Evolutionary conservation across 2,329 filamentous ascomycete genomes (phyloP), one percentile per base, ranked within the genome.

Genomic region (Lachnum nothofagi): DNA sequence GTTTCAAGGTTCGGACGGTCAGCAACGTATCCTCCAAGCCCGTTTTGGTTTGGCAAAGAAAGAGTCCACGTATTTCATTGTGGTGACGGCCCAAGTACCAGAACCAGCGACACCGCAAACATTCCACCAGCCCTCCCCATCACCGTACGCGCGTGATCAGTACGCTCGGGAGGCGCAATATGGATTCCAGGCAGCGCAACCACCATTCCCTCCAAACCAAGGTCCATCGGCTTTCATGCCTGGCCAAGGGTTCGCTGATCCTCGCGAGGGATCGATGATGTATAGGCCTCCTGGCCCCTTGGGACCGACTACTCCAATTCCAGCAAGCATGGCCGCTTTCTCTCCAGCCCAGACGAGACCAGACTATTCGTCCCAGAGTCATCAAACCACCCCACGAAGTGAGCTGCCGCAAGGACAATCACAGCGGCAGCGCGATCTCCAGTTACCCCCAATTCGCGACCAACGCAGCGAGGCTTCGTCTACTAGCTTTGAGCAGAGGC

Each of bases 31-130:
- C 8, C 73, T 75, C 50, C 67, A 72, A 2, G 67, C 80, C 24
- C 76, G 75, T 1, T 60, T 83, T 31, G 79, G 79, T 1, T 68
- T 84, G 24, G 77, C 74, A 10, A 83, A 81, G 58, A 75, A 76
- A 53, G 77, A 79, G 3, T 80, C 79, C 33, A 79, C 82, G 49
- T 84, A 80, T 62, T 83, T 83, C 55, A 72, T 84, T 35, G 76
- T 82, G 6, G 57, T 83, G 14, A 22, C 59, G 9, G 43, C 65
- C 20, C 48, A 60, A 39, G 39, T 61, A 4, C 58, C 62, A 17
- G 23, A 20, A 34, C 50, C 48, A 17, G 40, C 54, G 6, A 57
- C 58, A 22, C 60, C 58, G 33, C 58, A 59, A 43, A 8, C 50
- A 20, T 63, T 53, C 38, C 58, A 56, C 17, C 60, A 55, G 24